Evolutionary conservation across 2,329 filamentous ascomycete genomes (phyloP).

Genomic region (Catunica adiposa): DNA sequence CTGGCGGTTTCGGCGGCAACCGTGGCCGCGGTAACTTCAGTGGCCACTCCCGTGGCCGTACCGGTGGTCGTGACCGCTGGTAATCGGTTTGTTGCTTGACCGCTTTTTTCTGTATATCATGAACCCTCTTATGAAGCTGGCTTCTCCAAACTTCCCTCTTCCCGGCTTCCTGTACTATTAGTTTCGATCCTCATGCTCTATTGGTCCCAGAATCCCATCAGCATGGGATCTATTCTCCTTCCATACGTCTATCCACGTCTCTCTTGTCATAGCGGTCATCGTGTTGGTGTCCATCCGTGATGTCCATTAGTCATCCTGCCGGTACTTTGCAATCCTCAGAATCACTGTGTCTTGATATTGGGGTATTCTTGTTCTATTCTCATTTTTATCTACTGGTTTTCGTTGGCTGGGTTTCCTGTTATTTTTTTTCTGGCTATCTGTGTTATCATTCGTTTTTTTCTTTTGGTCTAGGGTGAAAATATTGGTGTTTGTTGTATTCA

Average conservation of each 20-base stretch:
- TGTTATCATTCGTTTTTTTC: conserved; percentile 5
- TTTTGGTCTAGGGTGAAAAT: conserved; percentile 4
- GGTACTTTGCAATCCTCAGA: too few species aligned
- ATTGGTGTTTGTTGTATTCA: neutral
- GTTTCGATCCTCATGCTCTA: neutral
- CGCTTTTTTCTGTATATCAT: neutral
- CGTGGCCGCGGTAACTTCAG: conserved; percentile 3
- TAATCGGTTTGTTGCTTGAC: neutral
- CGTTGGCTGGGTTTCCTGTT: neutral
- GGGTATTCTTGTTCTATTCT: neutral
- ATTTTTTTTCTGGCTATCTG: neutral
- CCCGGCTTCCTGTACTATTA: conserved; percentile 3
- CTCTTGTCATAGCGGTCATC: too few species aligned
- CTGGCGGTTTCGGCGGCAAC: conserved; percentile 13
- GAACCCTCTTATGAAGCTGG: neutral
- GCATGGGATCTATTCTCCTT: neutral
- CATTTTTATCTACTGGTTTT: neutral
- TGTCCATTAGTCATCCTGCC: too few species aligned
- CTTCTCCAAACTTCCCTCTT: neutral
- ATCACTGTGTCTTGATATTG: neutral
- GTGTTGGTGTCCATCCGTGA: too few species aligned
- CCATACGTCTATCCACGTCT: too few species aligned
- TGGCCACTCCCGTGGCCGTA: conserved; percentile 8
- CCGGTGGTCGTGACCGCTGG: conserved; percentile 4
- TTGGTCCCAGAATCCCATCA: neutral